These are phyloP conservation scores for Solanum corneliomulleri DNA, from an alignment of 257 asterid genomes.

Conservation along the genomic window DNA sequence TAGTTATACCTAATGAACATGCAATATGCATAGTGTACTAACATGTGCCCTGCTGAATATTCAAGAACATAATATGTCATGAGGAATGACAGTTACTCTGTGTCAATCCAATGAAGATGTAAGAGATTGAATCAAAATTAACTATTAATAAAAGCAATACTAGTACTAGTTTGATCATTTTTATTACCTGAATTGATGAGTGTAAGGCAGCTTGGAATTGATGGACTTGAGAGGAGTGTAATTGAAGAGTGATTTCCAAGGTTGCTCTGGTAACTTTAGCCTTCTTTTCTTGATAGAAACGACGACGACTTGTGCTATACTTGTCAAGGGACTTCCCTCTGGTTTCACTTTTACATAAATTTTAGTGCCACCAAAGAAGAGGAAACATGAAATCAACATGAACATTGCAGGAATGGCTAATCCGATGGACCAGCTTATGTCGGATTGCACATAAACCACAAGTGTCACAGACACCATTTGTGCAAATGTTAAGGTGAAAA, in stretches of 20 bases:
- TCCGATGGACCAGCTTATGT: conserved; percentile 69
- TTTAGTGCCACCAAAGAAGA: conserved; percentile 37
- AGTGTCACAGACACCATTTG: conserved; percentile 48
- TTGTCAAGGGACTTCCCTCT: conserved; percentile 61
- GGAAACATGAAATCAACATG: conserved; percentile 39
- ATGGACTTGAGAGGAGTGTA: conserved; percentile 29
- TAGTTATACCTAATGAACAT: neutral
- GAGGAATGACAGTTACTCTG: neutral
- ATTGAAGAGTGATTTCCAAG: conserved; percentile 25
- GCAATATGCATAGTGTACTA: neutral
- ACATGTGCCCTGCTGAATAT: neutral
- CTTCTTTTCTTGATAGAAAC: conserved; percentile 50
- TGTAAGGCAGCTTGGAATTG: conserved; percentile 52
- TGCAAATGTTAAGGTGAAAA: conserved; percentile 57
- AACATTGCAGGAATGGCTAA: conserved; percentile 44
- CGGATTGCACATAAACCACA: conserved; percentile 63
- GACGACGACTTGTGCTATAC: conserved; percentile 39
- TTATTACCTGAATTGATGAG: conserved; percentile 54
- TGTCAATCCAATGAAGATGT: neutral
- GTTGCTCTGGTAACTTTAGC: conserved; percentile 35
- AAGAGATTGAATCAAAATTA: neutral
- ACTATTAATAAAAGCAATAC: neutral
- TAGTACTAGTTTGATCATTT: neutral
- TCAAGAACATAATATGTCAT: neutral
- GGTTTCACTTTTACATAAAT: conserved; percentile 67